These are phyloP conservation scores for Talaromyces albobiverticillius DNA, from an alignment of 2,329 filamentous ascomycete genomes.

Conservation along the genomic window DNA sequence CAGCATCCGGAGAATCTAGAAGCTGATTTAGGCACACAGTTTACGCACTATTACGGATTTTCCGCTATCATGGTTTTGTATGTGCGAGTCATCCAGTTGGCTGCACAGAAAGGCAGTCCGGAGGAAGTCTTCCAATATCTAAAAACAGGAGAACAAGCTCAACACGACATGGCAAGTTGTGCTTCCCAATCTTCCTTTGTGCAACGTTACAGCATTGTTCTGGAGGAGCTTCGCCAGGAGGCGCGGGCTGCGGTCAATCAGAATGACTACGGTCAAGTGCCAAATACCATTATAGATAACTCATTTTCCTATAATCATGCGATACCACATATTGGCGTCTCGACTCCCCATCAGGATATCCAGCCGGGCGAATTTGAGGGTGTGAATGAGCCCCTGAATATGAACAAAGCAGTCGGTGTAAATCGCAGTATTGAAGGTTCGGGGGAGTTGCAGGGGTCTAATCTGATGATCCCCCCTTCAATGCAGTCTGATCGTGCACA, in stretches of 20 bases:
- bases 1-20: neutral
- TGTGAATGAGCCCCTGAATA: neutral
- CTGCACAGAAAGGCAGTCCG: conserved; percentile 23
- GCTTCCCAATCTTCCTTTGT: conserved; percentile 39
- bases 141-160: conserved; percentile 38
- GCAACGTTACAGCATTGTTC: conserved; percentile 41
- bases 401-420: neutral
- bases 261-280: neutral
- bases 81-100: conserved; percentile 42
- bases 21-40: conserved; percentile 10
- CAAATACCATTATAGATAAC: conserved; percentile 3
- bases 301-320: neutral
- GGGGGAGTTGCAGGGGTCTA: neutral
- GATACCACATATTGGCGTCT: neutral
- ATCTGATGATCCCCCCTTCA: neutral
- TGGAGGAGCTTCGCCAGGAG: conserved; percentile 35
- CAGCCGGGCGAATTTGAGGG: neutral
- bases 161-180: conserved; percentile 38
- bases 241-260: conserved; percentile 4
- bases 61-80: conserved; percentile 47
- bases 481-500: neutral
- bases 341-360: too few relatives aligned
- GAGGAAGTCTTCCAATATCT: conserved; percentile 24
- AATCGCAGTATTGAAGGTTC: neutral
- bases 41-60: conserved; percentile 44